Evolutionary conservation across 2,329 filamentous ascomycete genomes (phyloP), one percentile per base, ranked within the genome.

Genomic region (Phyllosticta capitalensis): DNA sequence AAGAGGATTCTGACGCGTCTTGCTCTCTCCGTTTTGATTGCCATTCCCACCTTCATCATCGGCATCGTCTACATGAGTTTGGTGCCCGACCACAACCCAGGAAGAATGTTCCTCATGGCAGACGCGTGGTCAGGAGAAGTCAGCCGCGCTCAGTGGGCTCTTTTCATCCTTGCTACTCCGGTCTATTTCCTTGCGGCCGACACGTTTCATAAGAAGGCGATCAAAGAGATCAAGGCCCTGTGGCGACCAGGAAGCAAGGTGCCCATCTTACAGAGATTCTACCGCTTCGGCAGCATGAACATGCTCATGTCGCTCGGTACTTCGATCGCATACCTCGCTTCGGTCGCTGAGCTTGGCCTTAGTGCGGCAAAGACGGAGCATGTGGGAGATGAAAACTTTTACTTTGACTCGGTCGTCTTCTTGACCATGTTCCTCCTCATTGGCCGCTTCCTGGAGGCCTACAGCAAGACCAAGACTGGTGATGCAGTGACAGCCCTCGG

Each of bases 231-330:
- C 12, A 79, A 79, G 62, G 80, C 85, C 0, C 78, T 96, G 63
- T 96, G 92, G 92, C 81, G 87, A 21, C 84, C 77, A 2, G 83
- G 84, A 26, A 95, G 90, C 69, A 83, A 81, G 45, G 86, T 86
- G 0, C 88, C 90, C 0, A 70, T 95, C 3, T 66, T 89, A 17
- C 82, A 87, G 65, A 81, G 92, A 14, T 92, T 96, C 68, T 90
- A 91, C 71, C 85, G 88, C n/a, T 96, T 96, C 67, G 92, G 92
- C 9, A 96, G 91, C 76, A 96, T 96, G 92, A 95, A 95, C 69
- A 87, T 95, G 76, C 81, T 96, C 61, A 92, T 96, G 74, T 94
- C 88, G 7, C 80, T 95, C 1, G 92, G 91, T 5, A 95, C 92
- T 0, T 87, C 84, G 1, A 90, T 96, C 62, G 92, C 92, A 1